These are phyloP conservation scores for Xylariaceae sp. DNA, from an alignment of 2,329 filamentous ascomycete genomes.

Conservation along the genomic window DNA sequence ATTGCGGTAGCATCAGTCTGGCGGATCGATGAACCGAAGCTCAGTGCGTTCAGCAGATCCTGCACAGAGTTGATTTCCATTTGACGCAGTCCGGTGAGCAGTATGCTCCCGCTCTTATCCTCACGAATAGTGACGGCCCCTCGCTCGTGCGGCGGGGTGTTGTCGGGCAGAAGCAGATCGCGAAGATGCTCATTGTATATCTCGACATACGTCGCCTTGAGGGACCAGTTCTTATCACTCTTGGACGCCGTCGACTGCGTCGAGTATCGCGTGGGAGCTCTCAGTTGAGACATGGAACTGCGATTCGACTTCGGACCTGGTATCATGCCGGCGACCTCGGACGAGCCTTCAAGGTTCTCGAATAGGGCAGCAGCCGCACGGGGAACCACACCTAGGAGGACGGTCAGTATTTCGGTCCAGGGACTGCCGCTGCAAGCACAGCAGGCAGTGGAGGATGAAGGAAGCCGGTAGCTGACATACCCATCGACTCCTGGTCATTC, in stretches of 20 bases:
- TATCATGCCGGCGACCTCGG: conserved; percentile 9
- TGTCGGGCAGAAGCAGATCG: conserved; percentile 77
- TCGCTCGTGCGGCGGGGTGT: conserved; percentile 61
- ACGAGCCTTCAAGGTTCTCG: conserved; percentile 65
- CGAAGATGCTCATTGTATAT: conserved; percentile 97
- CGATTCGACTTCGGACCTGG: conserved; percentile 51
- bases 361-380: conserved; percentile 82
- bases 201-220: conserved; percentile 89
- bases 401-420: too few species aligned
- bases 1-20: conserved; percentile 97
- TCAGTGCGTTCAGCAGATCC: conserved; percentile 80
- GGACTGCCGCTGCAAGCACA: too few species aligned
- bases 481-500: conserved; percentile 63
- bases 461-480: too few species aligned
- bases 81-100: conserved; percentile 83
- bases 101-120: conserved; percentile 87
- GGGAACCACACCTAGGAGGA: conserved; percentile 98
- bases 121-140: conserved; percentile 83
- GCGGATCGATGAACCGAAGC: conserved; percentile 87
- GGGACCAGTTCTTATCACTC: conserved; percentile 72
- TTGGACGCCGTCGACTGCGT: conserved; percentile 38
- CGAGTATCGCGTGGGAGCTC: conserved; percentile 73
- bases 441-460: too few species aligned
- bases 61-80: conserved; percentile 86
- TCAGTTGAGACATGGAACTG: conserved; percentile 67